Base-by-base conservation (phyloP, 1,139 yeast genomes). In the Candida sanyaensis region DNA sequence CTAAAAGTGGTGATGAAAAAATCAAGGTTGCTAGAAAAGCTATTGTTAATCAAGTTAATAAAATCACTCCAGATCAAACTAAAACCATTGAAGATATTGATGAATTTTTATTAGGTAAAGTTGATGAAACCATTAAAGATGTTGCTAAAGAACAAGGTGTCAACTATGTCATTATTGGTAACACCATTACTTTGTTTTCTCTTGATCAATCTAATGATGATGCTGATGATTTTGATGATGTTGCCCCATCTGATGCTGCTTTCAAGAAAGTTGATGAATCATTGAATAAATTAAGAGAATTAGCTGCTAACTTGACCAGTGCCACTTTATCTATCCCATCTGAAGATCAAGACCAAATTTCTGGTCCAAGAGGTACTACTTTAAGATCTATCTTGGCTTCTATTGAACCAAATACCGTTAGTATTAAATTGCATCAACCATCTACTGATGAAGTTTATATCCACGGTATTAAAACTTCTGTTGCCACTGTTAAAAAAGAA, bases 11-110 rank as follows among this genome's bases (percentile, higher is more conserved):
- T 42, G 72, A 71, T 40, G 78, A 74, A 42, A 77, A 73, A 36
- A 63, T 63, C 45, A 74, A 73, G 56, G 52, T 57, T 34, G 70
- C 76, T 30, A 88, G 92, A 67, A 84, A 82, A 60, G 80, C 81
- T 13, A 73, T 93, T 53, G 90, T 93, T 50, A 74, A 81, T 29
- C 71, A 78, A 29, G 97, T 93, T 46, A 91, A 90, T 68, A 73
- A 75, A 46, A 77, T 86, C 51, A 74, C 89, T 23, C 97, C 97
- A 39, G 77, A 79, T 44, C 81, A 81, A 49, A 78, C 88, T 39
- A 69, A 73, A 55, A 72, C 73, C 8, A 70, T 90, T 45, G 65
- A 71, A 17, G 97, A 88, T 58, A 78, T 93, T 56, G 91, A 88
- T 60, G 73, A 80, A 11, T 86, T 88, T 62, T 81, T 91, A 53